Conservation (phyloP, 2,329 filamentous ascomycete species). For the Penicillium paneum region DNA sequence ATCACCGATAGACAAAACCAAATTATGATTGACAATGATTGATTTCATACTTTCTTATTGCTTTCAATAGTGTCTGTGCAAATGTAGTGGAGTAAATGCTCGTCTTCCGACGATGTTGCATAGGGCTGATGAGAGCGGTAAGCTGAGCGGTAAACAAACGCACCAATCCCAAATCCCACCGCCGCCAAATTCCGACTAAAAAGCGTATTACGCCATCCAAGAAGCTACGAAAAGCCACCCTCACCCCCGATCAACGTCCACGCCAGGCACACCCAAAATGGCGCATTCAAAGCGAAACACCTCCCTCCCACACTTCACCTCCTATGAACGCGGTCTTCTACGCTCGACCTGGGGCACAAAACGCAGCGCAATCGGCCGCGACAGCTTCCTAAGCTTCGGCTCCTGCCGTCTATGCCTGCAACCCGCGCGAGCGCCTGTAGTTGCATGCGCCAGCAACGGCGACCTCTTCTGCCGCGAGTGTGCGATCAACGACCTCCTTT, state of each 20-base stretch:
- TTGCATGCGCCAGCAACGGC: conserved; percentile 71
- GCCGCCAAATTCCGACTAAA: neutral
- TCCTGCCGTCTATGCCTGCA: conserved; percentile 85
- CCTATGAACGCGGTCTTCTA: conserved; percentile 80
- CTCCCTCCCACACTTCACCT: conserved; percentile 87
- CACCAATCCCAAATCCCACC: neutral
- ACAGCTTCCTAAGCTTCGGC: conserved; percentile 88
- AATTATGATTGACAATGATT: conserved; percentile 11
- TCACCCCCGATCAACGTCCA: neutral
- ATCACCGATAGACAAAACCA: conserved; percentile 10
- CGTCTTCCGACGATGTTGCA: neutral
- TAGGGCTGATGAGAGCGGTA: conserved; percentile 1
- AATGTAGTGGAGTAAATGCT: neutral
- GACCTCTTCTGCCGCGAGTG: conserved; percentile 96
- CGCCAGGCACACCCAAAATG: conserved; percentile 27
- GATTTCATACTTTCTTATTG: neutral
- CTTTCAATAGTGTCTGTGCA: neutral
- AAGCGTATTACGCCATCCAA: conserved; percentile 6
- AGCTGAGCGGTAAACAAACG: neutral
- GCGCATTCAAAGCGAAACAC: conserved; percentile 75
- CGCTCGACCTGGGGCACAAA: conserved; percentile 78
- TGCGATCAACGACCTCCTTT: conserved; percentile 82
- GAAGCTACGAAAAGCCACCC: neutral
- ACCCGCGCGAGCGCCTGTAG: conserved; percentile 76
- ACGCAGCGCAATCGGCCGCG: conserved; percentile 78